A percentile compares a stretch with the other conserved stretches of the same genome.
phyloP scores from a whole-genome alignment of 2,329 filamentous ascomycete genomes.

The Exophiala sp. region DNA sequence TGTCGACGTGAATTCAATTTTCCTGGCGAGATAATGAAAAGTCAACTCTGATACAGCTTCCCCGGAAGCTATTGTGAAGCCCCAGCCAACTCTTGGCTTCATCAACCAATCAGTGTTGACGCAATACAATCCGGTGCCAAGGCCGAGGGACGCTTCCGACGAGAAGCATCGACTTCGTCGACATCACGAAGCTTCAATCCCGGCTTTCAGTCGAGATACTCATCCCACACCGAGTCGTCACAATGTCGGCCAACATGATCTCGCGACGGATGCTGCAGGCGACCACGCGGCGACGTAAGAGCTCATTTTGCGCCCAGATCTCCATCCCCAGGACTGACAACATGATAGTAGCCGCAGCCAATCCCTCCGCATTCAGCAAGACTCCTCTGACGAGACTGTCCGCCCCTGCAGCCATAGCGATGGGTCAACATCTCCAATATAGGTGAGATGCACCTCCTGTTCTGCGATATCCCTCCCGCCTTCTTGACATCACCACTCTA shows the following conservation, averaged over 20 bases:
- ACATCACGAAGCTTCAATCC: conserved; percentile 8
- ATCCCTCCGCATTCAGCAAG: conserved; percentile 40
- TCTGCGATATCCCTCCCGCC: background rate
- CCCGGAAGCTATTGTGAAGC: no score
- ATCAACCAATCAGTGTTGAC: no score
- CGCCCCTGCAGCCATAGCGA: conserved; percentile 43
- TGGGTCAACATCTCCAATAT: conserved; percentile 42
- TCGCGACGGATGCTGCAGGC: conserved; percentile 48
- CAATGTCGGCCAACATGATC: conserved; percentile 39
- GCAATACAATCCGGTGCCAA: no score
- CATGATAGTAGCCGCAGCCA: conserved; percentile 42
- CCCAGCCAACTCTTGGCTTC: no score
- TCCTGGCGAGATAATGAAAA: no score
- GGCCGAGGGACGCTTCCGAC: background rate
- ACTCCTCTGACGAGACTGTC: conserved; percentile 42
- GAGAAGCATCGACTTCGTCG: background rate
- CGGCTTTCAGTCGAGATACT: background rate
- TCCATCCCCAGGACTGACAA: conserved; percentile 1
- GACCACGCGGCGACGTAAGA: conserved; percentile 49
- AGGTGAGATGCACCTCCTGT: conserved; percentile 36
- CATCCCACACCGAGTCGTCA: conserved; percentile 1
- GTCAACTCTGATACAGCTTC: no score
- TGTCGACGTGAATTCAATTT: no score
- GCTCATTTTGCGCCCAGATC: background rate
- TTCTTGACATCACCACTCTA: no score